phyloP scores from a whole-genome alignment of 2,329 filamentous ascomycete species.

The Huntiella savannae region DNA sequence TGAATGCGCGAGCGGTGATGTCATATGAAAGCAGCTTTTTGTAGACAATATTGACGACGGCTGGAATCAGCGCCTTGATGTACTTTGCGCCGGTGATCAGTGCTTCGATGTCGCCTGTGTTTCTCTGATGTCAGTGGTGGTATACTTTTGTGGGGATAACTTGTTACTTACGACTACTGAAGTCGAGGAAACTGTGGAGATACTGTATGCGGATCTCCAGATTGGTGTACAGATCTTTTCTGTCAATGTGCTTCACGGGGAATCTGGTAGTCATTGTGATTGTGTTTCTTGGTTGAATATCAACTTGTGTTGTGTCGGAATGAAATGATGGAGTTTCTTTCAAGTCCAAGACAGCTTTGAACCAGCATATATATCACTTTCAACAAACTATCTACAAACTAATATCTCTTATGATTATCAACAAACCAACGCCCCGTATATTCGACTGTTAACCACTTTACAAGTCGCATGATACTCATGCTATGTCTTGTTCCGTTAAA shows the following conservation, averaged over 20 bases:
- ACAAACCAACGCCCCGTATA: no score
- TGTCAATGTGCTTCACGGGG: slow-evolving; percentile 42
- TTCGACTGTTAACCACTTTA: no score
- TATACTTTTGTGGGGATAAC: background rate
- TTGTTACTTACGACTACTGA: slow-evolving; percentile 42
- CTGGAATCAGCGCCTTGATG: slow-evolving; percentile 65
- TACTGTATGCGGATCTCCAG: slow-evolving; percentile 53
- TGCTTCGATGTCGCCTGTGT: slow-evolving; percentile 46
- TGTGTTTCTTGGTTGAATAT: background rate
- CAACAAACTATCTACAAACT: no score
- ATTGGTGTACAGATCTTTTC: slow-evolving; percentile 51
- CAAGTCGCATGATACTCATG: background rate
- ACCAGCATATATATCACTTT: no score
- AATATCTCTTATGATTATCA: no score
- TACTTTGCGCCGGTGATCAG: slow-evolving; percentile 53
- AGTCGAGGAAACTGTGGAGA: slow-evolving; percentile 58
- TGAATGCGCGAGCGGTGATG: slow-evolving; percentile 63
- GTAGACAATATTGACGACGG: slow-evolving; percentile 71
- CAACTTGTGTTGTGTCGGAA: background rate
- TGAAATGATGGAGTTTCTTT: background rate
- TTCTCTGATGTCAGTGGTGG: background rate
- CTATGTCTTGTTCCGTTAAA: background rate
- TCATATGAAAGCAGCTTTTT: slow-evolving; percentile 64
- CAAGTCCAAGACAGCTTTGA: background rate
- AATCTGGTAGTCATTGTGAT: slow-evolving; percentile 16